Conservation (phyloP, 1,284 basidiomycete genomes). For the Phenoliferia sp. region DNA sequence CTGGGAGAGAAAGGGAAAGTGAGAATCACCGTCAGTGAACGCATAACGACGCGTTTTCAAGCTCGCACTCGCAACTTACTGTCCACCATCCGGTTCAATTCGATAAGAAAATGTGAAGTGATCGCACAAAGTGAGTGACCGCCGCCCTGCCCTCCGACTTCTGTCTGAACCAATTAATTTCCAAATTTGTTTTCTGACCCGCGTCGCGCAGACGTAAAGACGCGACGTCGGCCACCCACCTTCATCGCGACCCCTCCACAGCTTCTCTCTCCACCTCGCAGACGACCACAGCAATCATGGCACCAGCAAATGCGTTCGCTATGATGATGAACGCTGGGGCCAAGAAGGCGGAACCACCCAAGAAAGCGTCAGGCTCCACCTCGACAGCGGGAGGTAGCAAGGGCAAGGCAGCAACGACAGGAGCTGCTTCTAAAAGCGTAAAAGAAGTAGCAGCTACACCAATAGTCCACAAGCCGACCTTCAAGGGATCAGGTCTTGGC, state of each 20-base stretch:
- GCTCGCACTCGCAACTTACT: too few species aligned
- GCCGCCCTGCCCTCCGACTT: too few species aligned
- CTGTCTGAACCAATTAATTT: too few species aligned
- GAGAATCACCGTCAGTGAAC: too few species aligned
- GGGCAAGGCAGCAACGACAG: background rate
- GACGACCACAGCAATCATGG: background rate
- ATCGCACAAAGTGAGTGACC: too few species aligned
- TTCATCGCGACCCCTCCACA: too few species aligned
- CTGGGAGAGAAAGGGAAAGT: background rate
- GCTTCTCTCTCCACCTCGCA: background rate
- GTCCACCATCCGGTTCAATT: too few species aligned
- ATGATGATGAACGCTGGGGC: conserved; percentile 18
- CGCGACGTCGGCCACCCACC: too few species aligned
- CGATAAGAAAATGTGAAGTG: too few species aligned
- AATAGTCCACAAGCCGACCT: conserved; percentile 3
- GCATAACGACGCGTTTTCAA: too few species aligned
- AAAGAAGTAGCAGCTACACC: background rate
- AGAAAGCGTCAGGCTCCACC: background rate
- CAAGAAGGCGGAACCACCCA: background rate
- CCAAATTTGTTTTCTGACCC: too few species aligned
- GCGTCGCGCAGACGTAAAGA: too few species aligned
- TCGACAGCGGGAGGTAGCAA: background rate
- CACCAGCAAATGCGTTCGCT: conserved; percentile 24
- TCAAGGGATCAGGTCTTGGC: conserved; percentile 27
- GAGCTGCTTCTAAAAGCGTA: background rate